A percentile compares a stretch with the other conserved stretches of the same genome.
Conservation (phyloP, 2,329 filamentous ascomycete genomes). For the Epicoccum nigrum region DNA sequence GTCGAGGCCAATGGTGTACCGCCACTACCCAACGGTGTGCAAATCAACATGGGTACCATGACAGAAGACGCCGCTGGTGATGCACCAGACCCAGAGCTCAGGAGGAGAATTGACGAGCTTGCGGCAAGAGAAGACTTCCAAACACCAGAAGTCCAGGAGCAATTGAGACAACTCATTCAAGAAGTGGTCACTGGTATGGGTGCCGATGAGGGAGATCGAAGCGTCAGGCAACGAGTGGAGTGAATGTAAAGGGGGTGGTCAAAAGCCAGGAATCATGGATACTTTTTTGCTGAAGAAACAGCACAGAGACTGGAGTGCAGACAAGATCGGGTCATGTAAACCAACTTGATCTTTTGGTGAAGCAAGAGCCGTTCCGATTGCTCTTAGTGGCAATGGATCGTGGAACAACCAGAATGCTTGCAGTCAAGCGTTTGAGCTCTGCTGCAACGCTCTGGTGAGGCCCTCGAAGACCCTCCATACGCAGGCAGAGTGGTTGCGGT, state of each 20-base stretch:
- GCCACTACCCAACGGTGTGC: slow-evolving; percentile 75
- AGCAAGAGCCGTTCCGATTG: too few species aligned
- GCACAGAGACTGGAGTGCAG: neutral
- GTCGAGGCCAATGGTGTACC: slow-evolving; percentile 44
- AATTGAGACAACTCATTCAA: slow-evolving; percentile 77
- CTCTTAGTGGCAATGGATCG: too few species aligned
- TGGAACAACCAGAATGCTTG: too few species aligned
- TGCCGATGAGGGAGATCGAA: slow-evolving; percentile 64
- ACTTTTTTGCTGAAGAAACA: neutral
- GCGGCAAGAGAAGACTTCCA: slow-evolving; percentile 84
- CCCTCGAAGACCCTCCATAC: neutral
- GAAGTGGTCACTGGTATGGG: slow-evolving; percentile 76
- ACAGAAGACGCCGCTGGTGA: slow-evolving; percentile 59
- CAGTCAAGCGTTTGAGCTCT: too few species aligned
- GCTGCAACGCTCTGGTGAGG: too few species aligned
- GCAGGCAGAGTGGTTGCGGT: too few species aligned
- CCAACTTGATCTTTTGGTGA: too few species aligned
- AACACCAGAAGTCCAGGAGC: slow-evolving; percentile 76
- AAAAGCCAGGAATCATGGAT: neutral
- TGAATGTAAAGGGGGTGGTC: slow-evolving; percentile 22
- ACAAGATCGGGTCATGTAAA: too few species aligned
- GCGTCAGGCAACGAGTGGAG: slow-evolving; percentile 45
- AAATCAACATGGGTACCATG: slow-evolving; percentile 79
- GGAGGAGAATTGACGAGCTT: slow-evolving; percentile 84
- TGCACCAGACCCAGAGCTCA: slow-evolving; percentile 80